Base-by-base conservation (phyloP, 2,329 filamentous ascomycete species). In the Botrytis porri region DNA sequence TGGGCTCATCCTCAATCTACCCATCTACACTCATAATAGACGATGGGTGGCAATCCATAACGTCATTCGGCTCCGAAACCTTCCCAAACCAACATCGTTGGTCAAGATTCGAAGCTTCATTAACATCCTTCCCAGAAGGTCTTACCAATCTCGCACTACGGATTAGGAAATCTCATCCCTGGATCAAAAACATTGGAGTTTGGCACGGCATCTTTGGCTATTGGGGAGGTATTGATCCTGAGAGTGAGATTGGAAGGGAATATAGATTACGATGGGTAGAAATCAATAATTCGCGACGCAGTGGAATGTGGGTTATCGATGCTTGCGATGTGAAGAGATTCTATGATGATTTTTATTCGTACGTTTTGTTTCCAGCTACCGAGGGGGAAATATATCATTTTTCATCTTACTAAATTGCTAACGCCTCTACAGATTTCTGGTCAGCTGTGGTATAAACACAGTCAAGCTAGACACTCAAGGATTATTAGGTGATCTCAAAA, bases 11-110 rank as follows among this genome's bases (percentile, higher is more conserved):
- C 12, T 64, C 57, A 3, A 73, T 75, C 22, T 64, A 59, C n/a
- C 74, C 74, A 48, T 73, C 75, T 37, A 76, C 75, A 37, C 35
- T 74, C 4, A 73, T 76, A n/a, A 76, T 76, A 37, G 75, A 76
- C 35, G 74, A 76, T 25, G 75, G 75, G 10, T 76, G 75, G 75
- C 75, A 76, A 41, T 74, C 74, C 8, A 69, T 74, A 39, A 71
- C 66, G 6, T 22, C 59, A 4, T 63, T 65, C 39, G 74, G 75
- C 4, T 37, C 66, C 9, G 63, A 69, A 66, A 29, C 37, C 4
- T 71, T 64, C 22, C 48, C 60, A 14, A 43, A n/a, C 20, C 43
- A 66, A 32, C 32, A 61, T 35, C 62, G 74, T 25, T 75, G 74
- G 74, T 48, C 70, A 25, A 71, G 69, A 54, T 74, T 75, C 37